Conservation (phyloP, 805 yeast species). For the Ogataea polymorpha region DNA sequence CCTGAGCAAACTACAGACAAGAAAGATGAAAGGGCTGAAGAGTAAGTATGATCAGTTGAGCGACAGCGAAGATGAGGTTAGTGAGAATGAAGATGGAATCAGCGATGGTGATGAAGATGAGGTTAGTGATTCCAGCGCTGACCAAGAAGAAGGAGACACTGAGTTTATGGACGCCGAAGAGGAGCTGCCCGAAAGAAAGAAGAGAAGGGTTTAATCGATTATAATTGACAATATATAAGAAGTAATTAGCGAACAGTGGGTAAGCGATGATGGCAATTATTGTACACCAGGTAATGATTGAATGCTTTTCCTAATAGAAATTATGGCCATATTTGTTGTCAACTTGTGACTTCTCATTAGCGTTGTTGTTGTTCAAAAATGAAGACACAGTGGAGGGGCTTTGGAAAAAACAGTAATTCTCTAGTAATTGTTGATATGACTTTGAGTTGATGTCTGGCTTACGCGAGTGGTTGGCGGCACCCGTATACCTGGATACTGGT, state of each 20-base stretch:
- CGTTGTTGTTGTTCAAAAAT: conserved; percentile 22
- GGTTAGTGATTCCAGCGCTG: conserved; percentile 1
- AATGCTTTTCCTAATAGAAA: conserved; percentile 17
- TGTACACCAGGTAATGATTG: conserved; percentile 1
- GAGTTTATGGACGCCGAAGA: conserved; percentile 28
- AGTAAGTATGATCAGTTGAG: conserved; percentile 72
- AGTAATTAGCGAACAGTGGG: conserved; percentile 12
- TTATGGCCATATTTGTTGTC: conserved; percentile 21
- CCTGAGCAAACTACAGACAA: conserved; percentile 81
- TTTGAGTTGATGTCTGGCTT: conserved; percentile 44
- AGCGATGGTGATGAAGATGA: conserved; percentile 35
- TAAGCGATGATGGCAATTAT: conserved; percentile 2
- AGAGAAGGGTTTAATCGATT: conserved; percentile 22
- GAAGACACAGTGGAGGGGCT: conserved; percentile 36
- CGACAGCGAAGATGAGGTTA: conserved; percentile 52
- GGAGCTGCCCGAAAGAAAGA: conserved; percentile 24
- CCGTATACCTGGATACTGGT: conserved; percentile 1
- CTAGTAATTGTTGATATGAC: conserved; percentile 54
- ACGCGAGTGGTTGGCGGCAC: conserved; percentile 3
- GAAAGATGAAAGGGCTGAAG: conserved; percentile 98
- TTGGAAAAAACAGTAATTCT: conserved; percentile 59
- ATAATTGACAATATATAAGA: neutral
- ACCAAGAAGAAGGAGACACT: conserved; percentile 17
- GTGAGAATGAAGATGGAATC: conserved; percentile 30
- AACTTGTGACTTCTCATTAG: conserved; percentile 13